Percentiles rank a stretch among this genome's conserved stretches.
These are phyloP conservation scores for Cubamyces lactineus DNA, from an alignment of 768 basidiomycete species.

Conservation along the genomic window DNA sequence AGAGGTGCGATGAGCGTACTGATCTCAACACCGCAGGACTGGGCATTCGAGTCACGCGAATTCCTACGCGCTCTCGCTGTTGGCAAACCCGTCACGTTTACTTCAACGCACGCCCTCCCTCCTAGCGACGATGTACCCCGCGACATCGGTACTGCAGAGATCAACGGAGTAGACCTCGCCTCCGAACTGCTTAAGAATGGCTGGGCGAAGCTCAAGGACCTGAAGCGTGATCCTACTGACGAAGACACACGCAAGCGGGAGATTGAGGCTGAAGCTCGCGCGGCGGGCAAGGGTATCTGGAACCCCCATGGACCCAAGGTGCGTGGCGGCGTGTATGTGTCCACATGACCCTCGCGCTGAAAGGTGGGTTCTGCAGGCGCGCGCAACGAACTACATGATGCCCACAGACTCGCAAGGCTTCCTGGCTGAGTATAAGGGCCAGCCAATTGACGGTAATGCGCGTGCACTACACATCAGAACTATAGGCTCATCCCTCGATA, in stretches of 20 bases:
- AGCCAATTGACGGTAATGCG: slow-evolving; percentile 76
- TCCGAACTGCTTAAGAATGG: slow-evolving; percentile 82
- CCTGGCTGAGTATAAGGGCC: slow-evolving; percentile 90
- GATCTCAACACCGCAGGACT: slow-evolving; percentile 52
- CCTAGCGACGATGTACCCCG: slow-evolving; percentile 75
- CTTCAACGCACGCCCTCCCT: slow-evolving; percentile 77
- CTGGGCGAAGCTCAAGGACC: slow-evolving; percentile 93
- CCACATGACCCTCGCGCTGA: not conserved
- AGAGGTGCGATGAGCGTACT: not conserved
- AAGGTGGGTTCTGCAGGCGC: slow-evolving; percentile 50
- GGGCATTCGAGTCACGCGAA: slow-evolving; percentile 93
- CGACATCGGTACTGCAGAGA: slow-evolving; percentile 78
- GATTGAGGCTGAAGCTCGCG: slow-evolving; percentile 75
- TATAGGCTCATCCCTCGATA: slow-evolving; percentile 34
- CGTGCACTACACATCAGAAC: not conserved
- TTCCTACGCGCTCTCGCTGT: slow-evolving; percentile 84
- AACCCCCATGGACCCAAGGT: slow-evolving; percentile 80
- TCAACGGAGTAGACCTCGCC: slow-evolving; percentile 71
- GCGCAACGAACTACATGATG: slow-evolving; percentile 82
- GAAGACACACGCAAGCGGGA: slow-evolving; percentile 75
- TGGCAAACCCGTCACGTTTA: slow-evolving; percentile 89
- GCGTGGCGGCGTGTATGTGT: not conserved
- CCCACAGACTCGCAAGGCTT: slow-evolving; percentile 88
- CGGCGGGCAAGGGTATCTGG: slow-evolving; percentile 83
- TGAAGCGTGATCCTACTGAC: slow-evolving; percentile 80